These are phyloP conservation scores for Entomortierella chlamydospora DNA, from an alignment of 192 early-diverging fungal genomes.

Conservation along the genomic window DNA sequence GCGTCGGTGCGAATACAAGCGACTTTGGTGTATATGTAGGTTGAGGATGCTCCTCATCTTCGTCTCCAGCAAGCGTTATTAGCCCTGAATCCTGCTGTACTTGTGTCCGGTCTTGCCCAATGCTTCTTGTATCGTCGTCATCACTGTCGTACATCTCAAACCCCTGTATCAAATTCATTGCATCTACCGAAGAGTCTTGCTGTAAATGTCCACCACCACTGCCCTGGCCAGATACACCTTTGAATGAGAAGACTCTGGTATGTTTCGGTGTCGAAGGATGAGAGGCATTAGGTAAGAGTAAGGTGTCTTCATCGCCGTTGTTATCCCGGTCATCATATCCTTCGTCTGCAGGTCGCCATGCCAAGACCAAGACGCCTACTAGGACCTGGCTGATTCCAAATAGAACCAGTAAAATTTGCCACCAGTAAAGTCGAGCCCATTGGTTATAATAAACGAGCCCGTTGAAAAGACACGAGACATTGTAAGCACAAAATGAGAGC, in stretches of 20 bases:
- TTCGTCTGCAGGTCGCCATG: constrained; percentile 57
- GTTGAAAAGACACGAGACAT: constrained; percentile 78
- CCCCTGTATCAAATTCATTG: constrained; percentile 34
- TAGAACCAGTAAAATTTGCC: constrained; percentile 74
- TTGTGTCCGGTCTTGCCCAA: background rate
- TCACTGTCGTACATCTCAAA: constrained; percentile 54
- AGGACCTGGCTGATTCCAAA: constrained; percentile 73
- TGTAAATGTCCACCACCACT: constrained; percentile 7
- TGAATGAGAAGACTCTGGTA: constrained; percentile 32
- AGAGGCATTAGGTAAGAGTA: constrained; percentile 37
- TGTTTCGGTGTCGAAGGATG: constrained; percentile 30
- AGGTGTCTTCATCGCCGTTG: constrained; percentile 27
- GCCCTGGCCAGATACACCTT: constrained; percentile 11
- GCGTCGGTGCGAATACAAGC: constrained; percentile 22
- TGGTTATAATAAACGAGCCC: constrained; percentile 86
- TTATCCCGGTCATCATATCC: constrained; percentile 23
- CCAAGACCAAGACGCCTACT: constrained; percentile 73
- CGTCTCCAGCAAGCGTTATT: constrained; percentile 4
- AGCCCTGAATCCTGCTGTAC: constrained; percentile 18
- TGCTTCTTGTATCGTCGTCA: constrained; percentile 25
- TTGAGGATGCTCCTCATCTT: background rate
- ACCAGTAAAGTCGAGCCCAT: constrained; percentile 66
- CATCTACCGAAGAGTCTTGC: constrained; percentile 28
- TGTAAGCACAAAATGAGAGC: constrained; percentile 80
- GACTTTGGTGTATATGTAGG: constrained; percentile 20